phyloP scores from a whole-genome alignment of 805 yeast species.

The Komagataella phaffii region DNA sequence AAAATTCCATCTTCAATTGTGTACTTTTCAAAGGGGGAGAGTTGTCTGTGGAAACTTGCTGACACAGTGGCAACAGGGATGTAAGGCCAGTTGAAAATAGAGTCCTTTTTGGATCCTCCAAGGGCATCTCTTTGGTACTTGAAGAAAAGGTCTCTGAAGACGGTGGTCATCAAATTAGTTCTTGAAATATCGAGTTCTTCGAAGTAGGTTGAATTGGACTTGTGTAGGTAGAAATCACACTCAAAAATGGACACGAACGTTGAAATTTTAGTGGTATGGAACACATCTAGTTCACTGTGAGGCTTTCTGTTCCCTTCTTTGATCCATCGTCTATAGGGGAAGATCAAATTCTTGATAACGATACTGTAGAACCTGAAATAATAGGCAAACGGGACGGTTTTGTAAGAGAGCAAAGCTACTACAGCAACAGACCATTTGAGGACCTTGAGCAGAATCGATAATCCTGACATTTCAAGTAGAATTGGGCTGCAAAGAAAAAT shows the following conservation, averaged over 20 bases:
- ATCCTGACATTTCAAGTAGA: not conserved
- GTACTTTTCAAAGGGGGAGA: slow-evolving; percentile 52
- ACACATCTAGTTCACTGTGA: slow-evolving; percentile 18
- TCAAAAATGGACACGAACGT: slow-evolving; percentile 67
- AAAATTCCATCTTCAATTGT: slow-evolving; percentile 42
- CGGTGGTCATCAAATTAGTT: slow-evolving; percentile 39
- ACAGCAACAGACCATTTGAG: slow-evolving; percentile 1
- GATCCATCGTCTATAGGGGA: slow-evolving; percentile 9
- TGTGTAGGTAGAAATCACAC: slow-evolving; percentile 79
- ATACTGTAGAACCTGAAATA: slow-evolving; percentile 44
- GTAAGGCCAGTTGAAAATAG: slow-evolving; percentile 33
- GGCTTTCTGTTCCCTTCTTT: slow-evolving; percentile 19
- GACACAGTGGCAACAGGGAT: slow-evolving; percentile 69
- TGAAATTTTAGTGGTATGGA: slow-evolving; percentile 25
- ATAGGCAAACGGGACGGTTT: slow-evolving; percentile 58
- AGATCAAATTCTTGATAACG: slow-evolving; percentile 25
- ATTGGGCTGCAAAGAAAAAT: not conserved
- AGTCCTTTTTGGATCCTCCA: slow-evolving; percentile 14
- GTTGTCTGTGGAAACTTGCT: slow-evolving; percentile 57
- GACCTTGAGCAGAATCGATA: not conserved
- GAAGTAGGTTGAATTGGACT: slow-evolving; percentile 77
- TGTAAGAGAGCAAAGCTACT: slow-evolving; percentile 27
- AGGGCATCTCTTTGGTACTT: slow-evolving; percentile 24
- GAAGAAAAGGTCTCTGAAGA: slow-evolving; percentile 44
- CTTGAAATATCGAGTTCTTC: slow-evolving; percentile 72